Evolutionary conservation across 2,329 filamentous ascomycete genomes (phyloP).

Genomic region (Leptodontidium sp.): DNA sequence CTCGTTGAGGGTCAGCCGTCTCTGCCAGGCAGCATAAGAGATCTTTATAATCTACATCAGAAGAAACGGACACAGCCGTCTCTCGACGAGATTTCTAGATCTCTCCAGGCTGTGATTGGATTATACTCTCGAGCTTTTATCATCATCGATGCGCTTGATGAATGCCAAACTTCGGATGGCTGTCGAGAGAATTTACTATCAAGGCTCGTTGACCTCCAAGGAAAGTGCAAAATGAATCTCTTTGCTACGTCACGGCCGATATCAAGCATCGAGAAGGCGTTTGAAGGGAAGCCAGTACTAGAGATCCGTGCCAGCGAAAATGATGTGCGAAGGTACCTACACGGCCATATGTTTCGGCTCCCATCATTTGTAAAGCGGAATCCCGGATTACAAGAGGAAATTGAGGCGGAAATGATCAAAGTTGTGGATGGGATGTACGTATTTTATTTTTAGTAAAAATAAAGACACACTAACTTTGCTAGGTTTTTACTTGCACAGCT

Average conservation of each 20-base stretch:
- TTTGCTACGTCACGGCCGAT: constrained; percentile 47
- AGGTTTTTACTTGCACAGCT: constrained; percentile 32
- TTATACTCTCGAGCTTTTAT: too few relatives aligned
- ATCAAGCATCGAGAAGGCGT: constrained; percentile 37
- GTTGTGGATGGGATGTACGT: constrained; percentile 46
- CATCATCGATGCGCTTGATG: too few relatives aligned
- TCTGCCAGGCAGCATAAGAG: constrained; percentile 35
- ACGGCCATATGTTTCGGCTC: constrained; percentile 36
- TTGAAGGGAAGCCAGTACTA: constrained; percentile 31
- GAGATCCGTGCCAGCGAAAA: constrained; percentile 45
- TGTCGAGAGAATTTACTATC: too few relatives aligned
- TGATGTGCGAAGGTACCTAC: constrained; percentile 46
- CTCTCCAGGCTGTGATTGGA: too few relatives aligned
- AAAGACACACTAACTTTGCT: neutral
- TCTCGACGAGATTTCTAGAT: too few relatives aligned
- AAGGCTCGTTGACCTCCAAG: neutral
- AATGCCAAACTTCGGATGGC: too few relatives aligned
- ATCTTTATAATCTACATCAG: constrained; percentile 8
- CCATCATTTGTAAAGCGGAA: constrained; percentile 20
- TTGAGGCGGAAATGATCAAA: constrained; percentile 36
- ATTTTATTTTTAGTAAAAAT: neutral
- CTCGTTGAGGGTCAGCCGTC: constrained; percentile 28
- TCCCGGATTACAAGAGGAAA: constrained; percentile 26
- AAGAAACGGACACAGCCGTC: too few relatives aligned
- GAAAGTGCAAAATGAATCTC: constrained; percentile 35